Conservation (phyloP, 2,329 filamentous ascomycete genomes). For the Ciborinia camelliae region DNA sequence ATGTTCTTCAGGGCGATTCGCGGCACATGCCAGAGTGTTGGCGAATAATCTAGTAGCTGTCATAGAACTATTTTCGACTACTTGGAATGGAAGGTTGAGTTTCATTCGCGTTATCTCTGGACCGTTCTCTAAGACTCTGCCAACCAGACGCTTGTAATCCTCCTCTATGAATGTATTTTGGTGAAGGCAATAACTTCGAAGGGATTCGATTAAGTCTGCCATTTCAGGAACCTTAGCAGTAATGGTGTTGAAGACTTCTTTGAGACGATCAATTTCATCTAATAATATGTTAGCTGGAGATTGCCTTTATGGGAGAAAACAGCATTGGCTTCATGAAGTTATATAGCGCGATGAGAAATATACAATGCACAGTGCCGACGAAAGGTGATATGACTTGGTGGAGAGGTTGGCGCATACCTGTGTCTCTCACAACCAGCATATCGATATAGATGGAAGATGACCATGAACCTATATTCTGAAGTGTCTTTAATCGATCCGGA, state of each 20-base stretch:
- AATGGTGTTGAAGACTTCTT: constrained; percentile 45
- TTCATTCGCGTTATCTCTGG: constrained; percentile 47
- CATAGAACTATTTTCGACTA: constrained; percentile 46
- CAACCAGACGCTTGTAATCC: constrained; percentile 45
- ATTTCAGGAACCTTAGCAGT: constrained; percentile 42
- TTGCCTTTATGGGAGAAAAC: background rate
- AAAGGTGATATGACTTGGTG: background rate
- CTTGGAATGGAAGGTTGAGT: constrained; percentile 50
- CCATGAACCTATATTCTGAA: constrained; percentile 47
- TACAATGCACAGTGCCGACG: background rate
- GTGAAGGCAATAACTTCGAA: constrained; percentile 49
- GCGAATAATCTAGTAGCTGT: constrained; percentile 51
- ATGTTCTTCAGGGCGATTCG: constrained; percentile 45
- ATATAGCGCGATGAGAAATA: background rate
- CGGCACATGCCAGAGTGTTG: constrained; percentile 50
- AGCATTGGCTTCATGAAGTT: background rate
- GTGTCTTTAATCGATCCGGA: constrained; percentile 38
- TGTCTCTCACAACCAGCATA: constrained; percentile 52
- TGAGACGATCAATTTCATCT: constrained; percentile 51
- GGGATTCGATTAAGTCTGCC: constrained; percentile 44
- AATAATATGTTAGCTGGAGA: constrained; percentile 19
- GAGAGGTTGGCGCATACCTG: constrained; percentile 39
- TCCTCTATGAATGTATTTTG: constrained; percentile 48
- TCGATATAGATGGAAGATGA: constrained; percentile 51
- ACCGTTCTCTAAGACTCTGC: constrained; percentile 45